Base-by-base conservation (phyloP, 2,329 filamentous ascomycete genomes). In the Rutstroemia sydowiana region DNA sequence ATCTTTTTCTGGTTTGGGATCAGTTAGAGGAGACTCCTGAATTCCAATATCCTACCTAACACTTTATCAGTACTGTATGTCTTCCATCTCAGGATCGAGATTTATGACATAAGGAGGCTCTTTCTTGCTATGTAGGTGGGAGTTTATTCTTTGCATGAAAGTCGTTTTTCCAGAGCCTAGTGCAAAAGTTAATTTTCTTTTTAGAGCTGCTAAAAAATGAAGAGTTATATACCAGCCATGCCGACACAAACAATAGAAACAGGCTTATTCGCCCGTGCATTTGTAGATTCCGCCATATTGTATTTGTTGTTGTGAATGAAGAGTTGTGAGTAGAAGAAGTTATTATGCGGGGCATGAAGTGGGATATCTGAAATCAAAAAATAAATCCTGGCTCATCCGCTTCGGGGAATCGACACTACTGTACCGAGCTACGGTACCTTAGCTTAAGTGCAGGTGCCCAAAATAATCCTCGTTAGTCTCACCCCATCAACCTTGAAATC, bases 61-160 rank as follows among this genome's bases (percentile, higher is more conserved):
- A n/a, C n/a, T n/a, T n/a, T n/a, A n/a, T n/a, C n/a, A n/a, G n/a
- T n/a, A n/a, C n/a, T n/a, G n/a, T n/a, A n/a, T n/a, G n/a, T n/a
- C n/a, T n/a, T n/a, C 89, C 26, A 78, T 75, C 13, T 85, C 93
- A 1, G 93, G 93, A 67, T 98, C 93, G 57, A 98, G 85, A 70
- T 98, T 98, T 67, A 98, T 83, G 54, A 97, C 90, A 69, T 98
- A 98, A 4, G 95, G 93, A 1, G 89, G 84, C 16, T 84, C 79
- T 53, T 85, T 81, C 64, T 91, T 79, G 5, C 79, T 79, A 67
- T 97, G 92, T 3, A 98, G 83, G 67, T 98, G 80, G 1, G 92
- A 86, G 69, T 96, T 96, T 65, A 98, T 93, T 64, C 93, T 84
- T 68, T 97, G 92, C 92, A 98, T 97, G 67, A 98, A 98, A 0